Evolutionary conservation across 306 rosid genomes (phyloP).

Genomic region (Trichosanthes truncata): DNA sequence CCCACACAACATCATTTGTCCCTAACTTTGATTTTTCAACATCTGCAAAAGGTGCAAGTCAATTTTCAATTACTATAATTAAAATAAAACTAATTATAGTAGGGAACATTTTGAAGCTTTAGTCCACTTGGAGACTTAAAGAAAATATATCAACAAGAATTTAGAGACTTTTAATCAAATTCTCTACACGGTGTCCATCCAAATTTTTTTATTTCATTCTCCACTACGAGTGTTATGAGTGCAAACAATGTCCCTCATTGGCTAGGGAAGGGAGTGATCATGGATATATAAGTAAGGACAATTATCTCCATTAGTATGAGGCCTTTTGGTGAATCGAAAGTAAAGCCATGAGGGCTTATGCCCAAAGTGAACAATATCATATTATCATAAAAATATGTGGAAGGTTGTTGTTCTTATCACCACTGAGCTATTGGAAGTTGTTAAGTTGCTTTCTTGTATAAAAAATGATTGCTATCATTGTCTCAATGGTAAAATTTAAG

Average conservation of each 20-base stretch:
- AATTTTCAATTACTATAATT: neutral
- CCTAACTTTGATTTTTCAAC: too few relatives aligned
- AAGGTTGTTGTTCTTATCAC: too few relatives aligned
- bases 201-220: neutral
- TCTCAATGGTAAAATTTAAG: neutral
- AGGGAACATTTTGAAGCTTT: neutral
- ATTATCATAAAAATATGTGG: too few relatives aligned
- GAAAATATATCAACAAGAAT: neutral
- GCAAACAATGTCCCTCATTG: too few relatives aligned
- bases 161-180: neutral
- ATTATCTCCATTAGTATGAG: too few relatives aligned
- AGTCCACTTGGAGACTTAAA: neutral
- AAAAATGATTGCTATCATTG: neutral
- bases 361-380: too few relatives aligned
- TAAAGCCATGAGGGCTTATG: too few relatives aligned
- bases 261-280: too few relatives aligned
- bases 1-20: neutral
- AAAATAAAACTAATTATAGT: neutral
- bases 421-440: neutral
- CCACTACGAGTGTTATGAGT: too few relatives aligned
- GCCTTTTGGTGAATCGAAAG: too few relatives aligned
- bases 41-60: neutral
- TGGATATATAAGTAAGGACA: too few relatives aligned
- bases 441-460: too few relatives aligned
- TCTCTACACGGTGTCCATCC: neutral